A percentile compares a stretch with the other conserved stretches of the same genome.
These are phyloP conservation scores for Thielaviopsis cerberus DNA, from an alignment of 2,329 filamentous ascomycete species.

Conservation along the genomic window DNA sequence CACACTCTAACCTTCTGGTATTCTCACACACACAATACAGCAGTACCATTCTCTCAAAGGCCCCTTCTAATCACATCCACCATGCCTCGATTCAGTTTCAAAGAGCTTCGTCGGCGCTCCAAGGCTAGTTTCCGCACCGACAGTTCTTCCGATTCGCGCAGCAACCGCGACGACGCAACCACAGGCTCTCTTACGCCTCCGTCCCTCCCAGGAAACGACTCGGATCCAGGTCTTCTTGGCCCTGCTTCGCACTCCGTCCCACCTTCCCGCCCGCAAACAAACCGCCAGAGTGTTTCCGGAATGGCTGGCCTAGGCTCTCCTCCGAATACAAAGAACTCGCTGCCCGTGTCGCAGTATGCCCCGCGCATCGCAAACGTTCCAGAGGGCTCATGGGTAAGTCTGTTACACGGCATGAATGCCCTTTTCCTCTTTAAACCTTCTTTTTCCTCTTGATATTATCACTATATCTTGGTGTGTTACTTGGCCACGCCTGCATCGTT, in stretches of 20 bases:
- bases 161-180: slow-evolving; percentile 39
- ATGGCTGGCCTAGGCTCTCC: slow-evolving; percentile 40
- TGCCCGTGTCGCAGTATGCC: slow-evolving; percentile 58
- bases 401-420: slow-evolving; percentile 5
- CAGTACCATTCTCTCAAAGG: neutral
- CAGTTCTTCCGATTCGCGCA: slow-evolving; percentile 39
- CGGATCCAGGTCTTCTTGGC: slow-evolving; percentile 37
- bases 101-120: slow-evolving; percentile 58
- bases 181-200: slow-evolving; percentile 59
- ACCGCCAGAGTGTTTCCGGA: slow-evolving; percentile 42
- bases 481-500: no score
- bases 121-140: slow-evolving; percentile 53
- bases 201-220: slow-evolving; percentile 43
- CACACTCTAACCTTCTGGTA: neutral
- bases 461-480: no score
- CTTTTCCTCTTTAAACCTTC: neutral
- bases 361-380: slow-evolving; percentile 61
- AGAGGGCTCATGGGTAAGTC: slow-evolving; percentile 68
- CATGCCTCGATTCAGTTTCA: slow-evolving; percentile 24
- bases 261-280: neutral
- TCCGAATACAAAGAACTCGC: slow-evolving; percentile 34
- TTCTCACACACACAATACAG: slow-evolving; percentile 32
- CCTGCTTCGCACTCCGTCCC: neutral
- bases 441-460: no score
- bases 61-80: neutral